Base-by-base conservation (phyloP, 2,329 filamentous ascomycete genomes). In the Davidsoniella eucalypti region DNA sequence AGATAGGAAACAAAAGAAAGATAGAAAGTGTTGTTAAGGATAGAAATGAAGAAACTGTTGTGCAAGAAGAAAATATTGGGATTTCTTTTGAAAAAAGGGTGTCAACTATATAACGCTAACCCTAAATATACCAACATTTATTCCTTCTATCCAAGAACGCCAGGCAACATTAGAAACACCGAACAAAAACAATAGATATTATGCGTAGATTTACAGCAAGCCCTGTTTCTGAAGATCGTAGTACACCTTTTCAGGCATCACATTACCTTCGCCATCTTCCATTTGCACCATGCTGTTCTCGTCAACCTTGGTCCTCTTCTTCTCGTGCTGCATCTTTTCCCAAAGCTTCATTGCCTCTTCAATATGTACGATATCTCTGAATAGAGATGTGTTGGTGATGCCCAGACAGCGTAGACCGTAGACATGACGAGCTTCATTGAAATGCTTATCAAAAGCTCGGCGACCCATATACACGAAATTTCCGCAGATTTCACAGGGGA, bases 401-500 rank as follows among this genome's bases (percentile, higher is more conserved):
- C 93, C 93, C 47, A 98, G 68, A 61, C 90, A 94, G 64, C 93
- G 92, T 57, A 98, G 68, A 1, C 92, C 92, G 61, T 94, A 92
- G 45, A 96, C 84, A 61, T 98, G 92, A 49, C 87, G 73, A 7
- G 85, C 80, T 64, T 98, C 92, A 57, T 88, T 93, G 68, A 98
- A 98, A 64, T 98, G 92, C 70, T 98, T 98, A 63, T 98, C 92
- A 59, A 95, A 98, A 1, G 88, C 88, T 46, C 92, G 78, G 21
- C 92, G 76, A 14, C 92, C 92, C 84, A 94, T 95, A 69, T 96
- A 96, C n/a, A 95, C 87, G 60, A 87, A 95, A 65, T 96, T 96
- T 51, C 92, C 92, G 61, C 92, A 98, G 51, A 98, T 86, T 63
- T 98, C 90, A 69, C 92, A 98, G 0, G 84, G 75, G 57, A 95